These are phyloP conservation scores for Pseudogymnoascus sp. DNA, from an alignment of 2,329 filamentous ascomycete species.

Conservation along the genomic window DNA sequence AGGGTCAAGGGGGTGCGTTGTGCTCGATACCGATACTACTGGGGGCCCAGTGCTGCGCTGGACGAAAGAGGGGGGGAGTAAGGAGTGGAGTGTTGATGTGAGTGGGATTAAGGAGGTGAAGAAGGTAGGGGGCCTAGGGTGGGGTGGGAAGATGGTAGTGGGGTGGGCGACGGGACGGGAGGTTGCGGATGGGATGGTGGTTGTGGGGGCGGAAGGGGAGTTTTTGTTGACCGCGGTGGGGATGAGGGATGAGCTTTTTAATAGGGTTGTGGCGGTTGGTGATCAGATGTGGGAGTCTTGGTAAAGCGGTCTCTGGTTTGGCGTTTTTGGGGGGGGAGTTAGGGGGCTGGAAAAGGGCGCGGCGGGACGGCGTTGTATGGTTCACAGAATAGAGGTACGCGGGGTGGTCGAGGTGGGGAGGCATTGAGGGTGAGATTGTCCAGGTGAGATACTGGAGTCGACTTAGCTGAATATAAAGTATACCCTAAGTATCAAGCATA, in stretches of 20 bases:
- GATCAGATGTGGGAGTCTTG: slow-evolving; percentile 77
- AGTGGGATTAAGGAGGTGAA: slow-evolving; percentile 65
- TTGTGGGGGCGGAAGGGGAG: slow-evolving; percentile 50
- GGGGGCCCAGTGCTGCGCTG: slow-evolving; percentile 48
- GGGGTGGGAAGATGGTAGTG: slow-evolving; percentile 77
- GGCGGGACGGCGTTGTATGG: background rate
- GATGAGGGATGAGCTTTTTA: slow-evolving; percentile 71
- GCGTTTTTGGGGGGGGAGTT: background rate
- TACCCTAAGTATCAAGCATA: background rate
- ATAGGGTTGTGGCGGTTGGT: slow-evolving; percentile 68
- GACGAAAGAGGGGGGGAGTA: slow-evolving; percentile 31
- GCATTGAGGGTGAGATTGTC: no score
- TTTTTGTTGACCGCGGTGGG: slow-evolving; percentile 64
- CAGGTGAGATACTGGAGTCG: no score
- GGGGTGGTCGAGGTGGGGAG: no score
- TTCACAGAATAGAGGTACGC: background rate
- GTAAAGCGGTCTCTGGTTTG: slow-evolving; percentile 33
- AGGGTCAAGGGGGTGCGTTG: slow-evolving; percentile 65
- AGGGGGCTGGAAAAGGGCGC: background rate
- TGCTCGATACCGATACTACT: slow-evolving; percentile 47
- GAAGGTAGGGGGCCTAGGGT: slow-evolving; percentile 75
- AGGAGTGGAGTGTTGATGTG: slow-evolving; percentile 62
- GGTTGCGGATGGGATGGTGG: slow-evolving; percentile 61
- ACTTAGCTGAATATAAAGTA: background rate
- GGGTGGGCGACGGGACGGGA: slow-evolving; percentile 70